Evolutionary conservation across 495 filamentous ascomycete genomes (phyloP).

Genomic region (Xylaria intraflava): DNA sequence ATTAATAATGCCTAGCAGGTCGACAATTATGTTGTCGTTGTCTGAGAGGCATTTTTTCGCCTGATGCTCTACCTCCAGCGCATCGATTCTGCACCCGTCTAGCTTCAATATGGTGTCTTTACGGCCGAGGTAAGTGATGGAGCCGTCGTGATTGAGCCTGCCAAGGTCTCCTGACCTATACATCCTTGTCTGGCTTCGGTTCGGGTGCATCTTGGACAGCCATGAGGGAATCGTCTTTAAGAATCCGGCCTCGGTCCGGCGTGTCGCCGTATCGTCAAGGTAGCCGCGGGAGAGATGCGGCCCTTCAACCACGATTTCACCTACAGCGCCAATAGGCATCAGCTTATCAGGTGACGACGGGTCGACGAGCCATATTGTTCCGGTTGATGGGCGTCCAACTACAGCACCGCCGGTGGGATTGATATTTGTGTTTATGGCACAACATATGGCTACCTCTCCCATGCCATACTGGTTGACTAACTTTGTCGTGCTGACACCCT

Average conservation of each 20-base stretch:
- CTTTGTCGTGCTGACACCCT: background rate
- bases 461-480: conserved; percentile 13
- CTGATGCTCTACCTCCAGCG: conserved; percentile 3
- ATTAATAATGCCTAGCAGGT: conserved; percentile 1
- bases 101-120: conserved; percentile 16
- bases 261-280: conserved; percentile 27
- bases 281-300: conserved; percentile 22
- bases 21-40: conserved; percentile 3
- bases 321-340: conserved; percentile 31
- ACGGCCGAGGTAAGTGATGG: conserved; percentile 38
- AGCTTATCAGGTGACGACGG: conserved; percentile 24
- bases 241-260: conserved; percentile 27
- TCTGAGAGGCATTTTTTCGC: conserved; percentile 4
- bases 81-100: background rate
- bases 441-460: conserved; percentile 12
- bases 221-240: conserved; percentile 15
- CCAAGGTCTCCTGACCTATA: conserved; percentile 38
- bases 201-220: background rate
- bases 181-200: conserved; percentile 8
- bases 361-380: conserved; percentile 33
- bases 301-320: conserved; percentile 37
- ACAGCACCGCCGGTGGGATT: background rate
- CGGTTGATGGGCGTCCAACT: conserved; percentile 7
- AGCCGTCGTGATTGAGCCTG: conserved; percentile 35
- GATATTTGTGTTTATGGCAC: conserved; percentile 7